A percentile compares a stretch with the other conserved stretches of the same genome.
phyloP scores from a whole-genome alignment of 148 eudicot species.

The Pouteria glomerata region DNA sequence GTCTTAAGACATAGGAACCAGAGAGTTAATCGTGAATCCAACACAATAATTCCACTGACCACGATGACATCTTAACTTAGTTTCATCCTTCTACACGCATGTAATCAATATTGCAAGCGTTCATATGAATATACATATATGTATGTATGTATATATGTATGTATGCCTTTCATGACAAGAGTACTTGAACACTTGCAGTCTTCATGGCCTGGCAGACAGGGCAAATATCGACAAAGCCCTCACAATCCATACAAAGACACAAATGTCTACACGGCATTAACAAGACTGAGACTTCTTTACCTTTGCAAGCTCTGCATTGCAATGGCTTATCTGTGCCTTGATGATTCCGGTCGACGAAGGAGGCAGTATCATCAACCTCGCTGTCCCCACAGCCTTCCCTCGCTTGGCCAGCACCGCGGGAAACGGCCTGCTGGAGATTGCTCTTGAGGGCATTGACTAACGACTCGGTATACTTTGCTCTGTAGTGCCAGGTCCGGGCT shows the following conservation, averaged over 20 bases:
- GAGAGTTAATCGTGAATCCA: no score
- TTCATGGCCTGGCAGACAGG: constrained; percentile 39
- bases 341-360: constrained; percentile 19
- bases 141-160: no score
- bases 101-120: constrained; percentile 13
- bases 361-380: constrained; percentile 30
- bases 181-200: constrained; percentile 31
- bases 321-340: constrained; percentile 6
- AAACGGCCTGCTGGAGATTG: constrained; percentile 28
- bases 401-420: constrained; percentile 21
- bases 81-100: neutral
- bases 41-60: neutral
- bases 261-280: constrained; percentile 48
- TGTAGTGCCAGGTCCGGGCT: constrained; percentile 37
- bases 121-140: neutral
- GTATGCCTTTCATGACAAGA: constrained; percentile 24
- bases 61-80: neutral
- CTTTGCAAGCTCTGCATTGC: constrained; percentile 33
- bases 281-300: constrained; percentile 32
- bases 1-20: no score
- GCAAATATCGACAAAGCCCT: constrained; percentile 26
- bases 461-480: constrained; percentile 38
- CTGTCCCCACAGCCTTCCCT: constrained; percentile 44
- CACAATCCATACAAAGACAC: constrained; percentile 46
- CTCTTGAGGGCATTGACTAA: constrained; percentile 28